Conservation (phyloP, 768 basidiomycete genomes). For the Leccinellum rugosiceps region DNA sequence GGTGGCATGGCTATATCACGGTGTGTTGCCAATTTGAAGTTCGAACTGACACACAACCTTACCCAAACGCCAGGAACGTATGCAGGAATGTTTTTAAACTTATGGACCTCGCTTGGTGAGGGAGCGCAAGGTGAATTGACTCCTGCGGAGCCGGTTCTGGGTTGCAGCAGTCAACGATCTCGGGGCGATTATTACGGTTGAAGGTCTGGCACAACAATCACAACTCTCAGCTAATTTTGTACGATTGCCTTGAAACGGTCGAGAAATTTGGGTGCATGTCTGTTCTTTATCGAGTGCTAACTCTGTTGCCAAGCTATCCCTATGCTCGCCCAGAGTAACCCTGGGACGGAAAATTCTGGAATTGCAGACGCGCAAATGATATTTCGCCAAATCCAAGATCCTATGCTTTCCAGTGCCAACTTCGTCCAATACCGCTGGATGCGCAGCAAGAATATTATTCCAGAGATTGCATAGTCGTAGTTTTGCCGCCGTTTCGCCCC, state of each 20-base stretch:
- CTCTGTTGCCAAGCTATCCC: not conserved
- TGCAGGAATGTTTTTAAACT: no score
- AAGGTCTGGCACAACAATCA: not conserved
- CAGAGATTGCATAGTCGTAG: conserved; percentile 29
- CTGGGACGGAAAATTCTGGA: conserved; percentile 3
- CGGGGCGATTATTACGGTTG: not conserved
- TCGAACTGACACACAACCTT: no score
- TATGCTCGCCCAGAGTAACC: not conserved
- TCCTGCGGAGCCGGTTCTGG: no score
- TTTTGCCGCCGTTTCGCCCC: conserved; percentile 25
- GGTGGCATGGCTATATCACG: no score
- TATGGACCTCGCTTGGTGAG: no score
- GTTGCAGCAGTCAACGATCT: not conserved
- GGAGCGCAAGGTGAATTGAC: no score
- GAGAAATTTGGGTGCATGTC: not conserved
- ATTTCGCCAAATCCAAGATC: conserved; percentile 26
- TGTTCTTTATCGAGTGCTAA: not conserved
- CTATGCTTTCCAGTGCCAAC: conserved; percentile 24
- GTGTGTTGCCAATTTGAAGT: no score
- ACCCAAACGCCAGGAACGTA: no score
- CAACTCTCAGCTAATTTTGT: not conserved
- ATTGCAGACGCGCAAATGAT: not conserved
- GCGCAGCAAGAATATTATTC: conserved; percentile 34
- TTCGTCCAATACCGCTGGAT: conserved; percentile 43
- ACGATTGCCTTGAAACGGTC: not conserved